Percentiles rank a stretch among this genome's conserved stretches.
Evolutionary conservation across 2,329 filamentous ascomycete species (phyloP).

Genomic region (Mycosphaerella sp.): DNA sequence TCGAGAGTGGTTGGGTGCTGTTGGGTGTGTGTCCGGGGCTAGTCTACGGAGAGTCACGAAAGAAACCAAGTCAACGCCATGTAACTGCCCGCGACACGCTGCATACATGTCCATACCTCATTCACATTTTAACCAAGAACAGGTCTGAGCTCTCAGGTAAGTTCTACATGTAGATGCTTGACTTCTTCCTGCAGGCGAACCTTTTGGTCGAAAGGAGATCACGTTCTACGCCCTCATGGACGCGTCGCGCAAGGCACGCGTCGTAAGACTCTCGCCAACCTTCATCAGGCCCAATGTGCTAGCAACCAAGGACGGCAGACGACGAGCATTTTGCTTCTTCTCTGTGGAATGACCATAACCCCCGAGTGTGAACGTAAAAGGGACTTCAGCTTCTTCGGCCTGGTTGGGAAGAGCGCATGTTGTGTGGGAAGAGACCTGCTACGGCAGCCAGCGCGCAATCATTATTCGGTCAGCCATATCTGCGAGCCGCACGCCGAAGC

Average conservation of each 20-base stretch:
- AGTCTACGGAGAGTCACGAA: no score
- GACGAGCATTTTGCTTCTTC: conserved; percentile 1
- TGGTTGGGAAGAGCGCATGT: conserved; percentile 8
- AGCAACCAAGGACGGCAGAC: background rate
- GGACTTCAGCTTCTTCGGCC: conserved; percentile 15
- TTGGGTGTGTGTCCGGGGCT: no score
- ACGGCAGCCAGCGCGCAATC: background rate
- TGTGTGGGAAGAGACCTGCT: conserved; percentile 8
- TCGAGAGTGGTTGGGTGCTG: no score
- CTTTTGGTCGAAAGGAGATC: no score
- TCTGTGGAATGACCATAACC: conserved; percentile 3
- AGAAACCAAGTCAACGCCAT: no score
- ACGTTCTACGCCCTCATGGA: conserved; percentile 9
- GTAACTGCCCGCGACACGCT: no score
- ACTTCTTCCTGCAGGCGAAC: no score
- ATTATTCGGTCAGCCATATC: conserved; percentile 1
- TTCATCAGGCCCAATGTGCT: background rate
- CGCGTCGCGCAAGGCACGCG: conserved; percentile 15
- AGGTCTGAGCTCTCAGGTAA: background rate
- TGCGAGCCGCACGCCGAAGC: conserved; percentile 11
- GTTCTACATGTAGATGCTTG: no score
- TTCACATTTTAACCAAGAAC: no score
- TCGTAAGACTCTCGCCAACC: conserved; percentile 19
- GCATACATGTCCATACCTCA: no score
- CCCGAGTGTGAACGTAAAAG: conserved; percentile 16